Conservation (phyloP, 1,284 basidiomycete genomes). For the Ganoderma lingzhi region DNA sequence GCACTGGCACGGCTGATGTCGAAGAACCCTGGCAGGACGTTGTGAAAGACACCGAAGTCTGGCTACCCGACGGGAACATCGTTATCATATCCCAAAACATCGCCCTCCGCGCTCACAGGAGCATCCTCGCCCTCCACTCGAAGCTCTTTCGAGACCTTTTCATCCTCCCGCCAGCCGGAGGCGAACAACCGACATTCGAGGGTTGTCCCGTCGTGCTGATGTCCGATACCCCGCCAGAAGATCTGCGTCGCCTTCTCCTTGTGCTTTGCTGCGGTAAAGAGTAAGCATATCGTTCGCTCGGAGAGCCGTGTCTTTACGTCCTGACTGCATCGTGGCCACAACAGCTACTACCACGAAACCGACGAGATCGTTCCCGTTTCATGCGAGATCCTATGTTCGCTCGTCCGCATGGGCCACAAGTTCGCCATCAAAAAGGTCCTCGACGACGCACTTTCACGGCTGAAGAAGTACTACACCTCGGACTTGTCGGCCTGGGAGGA, state of each 20-base stretch:
- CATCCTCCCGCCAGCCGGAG: background rate
- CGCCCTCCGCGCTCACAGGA: slow-evolving; percentile 14
- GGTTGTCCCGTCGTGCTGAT: slow-evolving; percentile 9
- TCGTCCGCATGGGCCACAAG: slow-evolving; percentile 29
- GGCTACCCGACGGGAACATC: slow-evolving; percentile 11
- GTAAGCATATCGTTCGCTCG: background rate
- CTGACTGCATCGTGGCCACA: background rate
- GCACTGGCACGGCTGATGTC: background rate
- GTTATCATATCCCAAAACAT: slow-evolving; percentile 9
- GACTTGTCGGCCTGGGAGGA: background rate
- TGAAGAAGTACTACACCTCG: slow-evolving; percentile 22
- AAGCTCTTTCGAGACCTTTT: slow-evolving; percentile 8
- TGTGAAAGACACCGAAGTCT: background rate
- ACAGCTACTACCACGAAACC: slow-evolving; percentile 19
- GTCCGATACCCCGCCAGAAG: slow-evolving; percentile 4
- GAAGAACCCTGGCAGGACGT: background rate
- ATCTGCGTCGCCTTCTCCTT: slow-evolving; percentile 10
- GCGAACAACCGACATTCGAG: slow-evolving; percentile 10
- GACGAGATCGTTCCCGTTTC: slow-evolving; percentile 11
- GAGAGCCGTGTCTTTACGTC: background rate
- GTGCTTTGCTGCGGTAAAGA: slow-evolving; percentile 14
- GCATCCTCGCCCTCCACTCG: background rate
- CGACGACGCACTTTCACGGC: slow-evolving; percentile 19
- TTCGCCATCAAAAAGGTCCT: slow-evolving; percentile 18
- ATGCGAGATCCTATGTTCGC: slow-evolving; percentile 10